A percentile compares a stretch with the other conserved stretches of the same genome.
These are phyloP conservation scores for Calonectria ilicicola DNA, from an alignment of 2,329 filamentous ascomycete species.

Conservation along the genomic window DNA sequence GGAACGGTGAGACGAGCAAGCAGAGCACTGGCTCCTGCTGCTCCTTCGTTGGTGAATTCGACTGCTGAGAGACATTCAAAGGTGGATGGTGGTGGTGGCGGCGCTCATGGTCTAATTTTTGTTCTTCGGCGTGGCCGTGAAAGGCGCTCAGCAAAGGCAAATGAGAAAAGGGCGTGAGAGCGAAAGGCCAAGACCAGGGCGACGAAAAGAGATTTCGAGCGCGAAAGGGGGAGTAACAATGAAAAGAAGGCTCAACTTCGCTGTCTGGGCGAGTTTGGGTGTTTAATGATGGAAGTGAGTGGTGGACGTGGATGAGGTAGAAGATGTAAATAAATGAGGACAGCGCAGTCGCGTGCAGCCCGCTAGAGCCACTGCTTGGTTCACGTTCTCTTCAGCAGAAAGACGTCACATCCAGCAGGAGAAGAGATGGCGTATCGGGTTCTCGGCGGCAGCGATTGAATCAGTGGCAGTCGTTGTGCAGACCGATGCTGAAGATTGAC, in stretches of 20 bases:
- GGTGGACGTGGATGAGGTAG: slow-evolving; percentile 12
- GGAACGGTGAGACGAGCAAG: slow-evolving; percentile 24
- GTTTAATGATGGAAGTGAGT: slow-evolving; percentile 8
- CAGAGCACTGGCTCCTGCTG: slow-evolving; percentile 24
- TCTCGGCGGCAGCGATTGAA: neutral
- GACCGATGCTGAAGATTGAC: slow-evolving; percentile 31
- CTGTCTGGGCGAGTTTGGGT: neutral
- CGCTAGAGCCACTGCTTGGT: slow-evolving; percentile 11
- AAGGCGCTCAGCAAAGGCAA: slow-evolving; percentile 14
- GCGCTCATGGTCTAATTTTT: slow-evolving; percentile 36
- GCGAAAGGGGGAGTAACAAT: neutral
- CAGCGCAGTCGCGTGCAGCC: slow-evolving; percentile 21
- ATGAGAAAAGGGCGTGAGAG: slow-evolving; percentile 11
- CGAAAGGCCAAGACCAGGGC: slow-evolving; percentile 13
- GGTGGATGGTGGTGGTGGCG: slow-evolving; percentile 30
- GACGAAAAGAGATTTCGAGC: slow-evolving; percentile 7
- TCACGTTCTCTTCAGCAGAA: slow-evolving; percentile 3
- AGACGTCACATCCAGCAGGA: slow-evolving; percentile 1
- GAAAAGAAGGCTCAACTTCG: slow-evolving; percentile 1
- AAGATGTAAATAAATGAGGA: slow-evolving; percentile 29
- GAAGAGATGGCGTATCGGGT: neutral
- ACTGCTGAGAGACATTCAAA: slow-evolving; percentile 34
- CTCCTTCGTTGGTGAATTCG: slow-evolving; percentile 13
- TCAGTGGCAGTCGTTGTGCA: slow-evolving; percentile 30
- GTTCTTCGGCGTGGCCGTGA: slow-evolving; percentile 32